Base-by-base conservation (phyloP, 2,329 filamentous ascomycete genomes). In the Metarhizium guizhouense region DNA sequence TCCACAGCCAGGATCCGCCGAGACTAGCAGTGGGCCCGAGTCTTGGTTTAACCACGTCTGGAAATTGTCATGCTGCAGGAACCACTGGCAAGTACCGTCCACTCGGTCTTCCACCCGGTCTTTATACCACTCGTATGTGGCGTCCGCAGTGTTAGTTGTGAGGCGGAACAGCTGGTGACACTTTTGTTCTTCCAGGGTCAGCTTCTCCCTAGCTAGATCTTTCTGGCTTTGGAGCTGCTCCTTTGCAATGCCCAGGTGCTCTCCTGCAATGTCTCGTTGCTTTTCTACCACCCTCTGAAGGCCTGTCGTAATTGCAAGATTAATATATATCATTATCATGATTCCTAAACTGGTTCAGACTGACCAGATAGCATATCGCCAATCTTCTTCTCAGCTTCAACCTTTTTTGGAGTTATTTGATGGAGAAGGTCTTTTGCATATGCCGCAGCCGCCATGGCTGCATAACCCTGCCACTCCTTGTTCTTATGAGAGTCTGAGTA, bases 1-100 rank as follows among this genome's bases (percentile, higher is more conserved):
- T 3, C 71, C 70, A 52, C 68, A 74, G 0, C 71, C 71, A 29
- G 71, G 70, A 57, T 73, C 70, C 3, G 68, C 71, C 2, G 72
- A 64, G n/a, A 74, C 64, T 32, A 70, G 60, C 6, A 74, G 56
- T 0, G 65, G 62, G 0, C 65, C 67, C 0, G 65, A 66, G 2
- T 34, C 59, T 8, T 61, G 49, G 3, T 56, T 48, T 18, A 65
- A 36, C 71, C 70, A 74, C 0, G 16, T 6, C 14, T 60, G 54
- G 54, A 66, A 73, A 40, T 62, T 52, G 0, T 61, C 29, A 47
- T 73, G 66, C 0, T 60, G 14, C 14, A 70, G 64, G 54, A 67
- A 68, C 70, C 65, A 74, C 30, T 57, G 40, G 54, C 70, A 72
- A 6, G 65, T 72, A 8, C 59, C 63, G 34, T 57, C 36, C 2